A percentile compares a stretch with the other conserved stretches of the same genome.
Evolutionary conservation across 164 flowering plant genomes (phyloP).

Genomic region (Annona squamosa): DNA sequence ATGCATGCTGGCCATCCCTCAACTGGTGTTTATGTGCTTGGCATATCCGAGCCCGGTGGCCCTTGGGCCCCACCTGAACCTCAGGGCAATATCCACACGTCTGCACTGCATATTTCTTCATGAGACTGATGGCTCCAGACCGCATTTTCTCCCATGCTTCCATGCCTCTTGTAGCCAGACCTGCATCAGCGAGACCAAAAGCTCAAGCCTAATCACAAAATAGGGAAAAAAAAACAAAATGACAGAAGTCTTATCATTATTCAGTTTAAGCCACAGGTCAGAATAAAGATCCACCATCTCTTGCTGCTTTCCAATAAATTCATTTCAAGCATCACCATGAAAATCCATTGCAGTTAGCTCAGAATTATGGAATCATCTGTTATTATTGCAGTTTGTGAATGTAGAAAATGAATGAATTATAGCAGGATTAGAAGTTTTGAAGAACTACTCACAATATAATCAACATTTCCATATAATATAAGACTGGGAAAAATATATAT

Average conservation of each 20-base stretch:
- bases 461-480: too few species aligned
- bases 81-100: slow-evolving; percentile 56
- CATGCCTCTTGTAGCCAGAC: slow-evolving; percentile 42
- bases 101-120: slow-evolving; percentile 44
- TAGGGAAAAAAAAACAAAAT: too few species aligned
- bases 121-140: slow-evolving; percentile 34
- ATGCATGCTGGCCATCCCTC: slow-evolving; percentile 58
- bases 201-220: not conserved
- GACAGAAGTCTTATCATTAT: not conserved
- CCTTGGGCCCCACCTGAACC: slow-evolving; percentile 56
- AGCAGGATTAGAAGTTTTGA: too few species aligned
- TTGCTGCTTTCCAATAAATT: too few species aligned
- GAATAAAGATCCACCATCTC: too few species aligned
- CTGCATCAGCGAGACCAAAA: slow-evolving; percentile 19
- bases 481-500: too few species aligned
- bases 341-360: too few species aligned
- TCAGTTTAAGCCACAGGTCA: not conserved
- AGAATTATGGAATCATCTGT: too few species aligned
- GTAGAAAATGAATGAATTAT: too few species aligned
- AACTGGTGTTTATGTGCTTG: slow-evolving; percentile 51
- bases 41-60: slow-evolving; percentile 48
- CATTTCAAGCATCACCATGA: too few species aligned
- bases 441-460: too few species aligned
- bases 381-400: too few species aligned
- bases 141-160: slow-evolving; percentile 44